Base-by-base conservation (phyloP, 2,329 filamentous ascomycete species). In the Plectosphaerella cucumerina region DNA sequence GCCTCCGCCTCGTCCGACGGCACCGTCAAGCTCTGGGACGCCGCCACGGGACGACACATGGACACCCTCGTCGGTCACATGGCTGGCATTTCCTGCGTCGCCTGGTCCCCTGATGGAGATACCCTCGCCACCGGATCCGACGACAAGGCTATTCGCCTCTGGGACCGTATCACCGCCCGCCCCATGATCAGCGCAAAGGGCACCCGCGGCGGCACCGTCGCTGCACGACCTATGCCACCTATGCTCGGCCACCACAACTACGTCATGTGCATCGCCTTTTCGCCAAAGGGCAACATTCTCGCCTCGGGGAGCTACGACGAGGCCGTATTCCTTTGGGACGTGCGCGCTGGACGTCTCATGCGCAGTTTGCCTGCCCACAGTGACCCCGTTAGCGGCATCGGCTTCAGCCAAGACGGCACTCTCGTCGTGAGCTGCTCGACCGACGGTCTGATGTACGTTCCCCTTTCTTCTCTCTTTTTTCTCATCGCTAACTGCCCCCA, bases 211-310 rank as follows among this genome's bases (percentile, higher is more conserved):
- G 56, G 26, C 12, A 31, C 26, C 26, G 26, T 31, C 26, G 26
- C 9, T 10, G 52, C 14, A 49, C 48, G 55, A 4, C 75, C 76
- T 23, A 73, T 75, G 59, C 73, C 74, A 2, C 80, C 83, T 5
- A 75, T 97, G 58, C 77, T 88, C 21, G 93, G 94, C 3, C 94
- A 99, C 62, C 91, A 97, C 68, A 97, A 95, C 70, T 97, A 97
- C 69, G 86, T 99, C 31, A 96, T 96, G 70, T 90, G 87, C 47
- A 76, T 99, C 33, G 91, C 92, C 6, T 97, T 97, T 68, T 93
- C 90, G n/a, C 94, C 94, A 2, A 97, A 97, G 68, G 94, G 94
- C 21, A 99, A 99, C 64, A 96, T 97, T 65, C 81, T 99, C 33
- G 94, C 92, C 15, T 95, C 89, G 58, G 94, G 94, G 12, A 95